Percentiles rank a stretch among this genome's conserved stretches.
These are phyloP conservation scores for Starmerella ratchasimensis DNA, from an alignment of 805 yeast species.

Conservation along the genomic window DNA sequence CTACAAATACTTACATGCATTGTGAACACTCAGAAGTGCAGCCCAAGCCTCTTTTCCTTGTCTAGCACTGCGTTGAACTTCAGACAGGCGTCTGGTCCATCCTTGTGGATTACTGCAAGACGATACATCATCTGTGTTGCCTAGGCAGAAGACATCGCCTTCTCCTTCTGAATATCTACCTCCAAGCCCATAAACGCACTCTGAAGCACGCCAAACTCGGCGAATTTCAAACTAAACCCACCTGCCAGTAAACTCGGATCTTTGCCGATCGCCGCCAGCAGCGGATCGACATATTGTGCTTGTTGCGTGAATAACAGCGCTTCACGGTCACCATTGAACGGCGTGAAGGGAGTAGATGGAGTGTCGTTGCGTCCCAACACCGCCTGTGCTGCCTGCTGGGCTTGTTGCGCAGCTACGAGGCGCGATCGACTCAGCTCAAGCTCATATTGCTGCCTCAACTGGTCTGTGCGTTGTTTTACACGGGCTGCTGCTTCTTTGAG, in stretches of 20 bases:
- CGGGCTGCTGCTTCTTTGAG: slow-evolving; percentile 40
- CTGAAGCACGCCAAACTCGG: slow-evolving; percentile 62
- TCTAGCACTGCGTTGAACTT: no score
- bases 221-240: slow-evolving; percentile 62
- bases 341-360: slow-evolving; percentile 61
- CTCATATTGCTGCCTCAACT: slow-evolving; percentile 46
- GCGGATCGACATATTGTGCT: slow-evolving; percentile 49
- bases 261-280: slow-evolving; percentile 35
- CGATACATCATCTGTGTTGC: no score
- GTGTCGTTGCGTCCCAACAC: slow-evolving; percentile 13
- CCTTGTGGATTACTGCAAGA: no score
- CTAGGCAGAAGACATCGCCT: no score
- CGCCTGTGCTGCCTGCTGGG: slow-evolving; percentile 15
- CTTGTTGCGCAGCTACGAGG: slow-evolving; percentile 16
- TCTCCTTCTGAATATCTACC: slow-evolving; percentile 58
- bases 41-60: no score
- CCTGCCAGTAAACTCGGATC: slow-evolving; percentile 61
- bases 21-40: no score
- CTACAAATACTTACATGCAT: no score
- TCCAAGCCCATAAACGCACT: slow-evolving; percentile 87
- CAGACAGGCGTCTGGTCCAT: no score
- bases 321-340: slow-evolving; percentile 79
- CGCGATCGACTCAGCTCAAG: slow-evolving; percentile 28
- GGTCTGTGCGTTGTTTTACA: slow-evolving; percentile 48
- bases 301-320: slow-evolving; percentile 37